Evolutionary conservation across 495 filamentous ascomycete species (phyloP).

Genomic region (Aspergillus bertholletiae): DNA sequence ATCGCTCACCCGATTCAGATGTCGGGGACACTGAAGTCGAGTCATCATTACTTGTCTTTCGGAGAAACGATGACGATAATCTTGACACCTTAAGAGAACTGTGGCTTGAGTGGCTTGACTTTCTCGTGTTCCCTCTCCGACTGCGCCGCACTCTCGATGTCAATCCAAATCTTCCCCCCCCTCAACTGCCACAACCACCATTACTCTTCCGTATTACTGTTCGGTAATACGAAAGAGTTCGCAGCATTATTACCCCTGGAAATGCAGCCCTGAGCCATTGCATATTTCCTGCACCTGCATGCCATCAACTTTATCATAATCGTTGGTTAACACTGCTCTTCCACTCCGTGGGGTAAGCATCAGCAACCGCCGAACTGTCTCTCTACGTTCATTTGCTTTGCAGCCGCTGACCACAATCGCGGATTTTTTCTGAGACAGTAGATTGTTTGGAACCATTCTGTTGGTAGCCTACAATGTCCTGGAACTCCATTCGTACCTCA

Average conservation of each 20-base stretch:
- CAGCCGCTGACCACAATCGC: constrained; percentile 4
- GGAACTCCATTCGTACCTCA: background rate
- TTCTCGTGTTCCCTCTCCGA: background rate
- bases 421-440: constrained; percentile 7
- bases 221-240: too few relatives aligned
- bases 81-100: background rate
- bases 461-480: constrained; percentile 12
- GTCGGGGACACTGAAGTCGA: background rate
- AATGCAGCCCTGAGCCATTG: background rate
- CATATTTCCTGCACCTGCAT: background rate
- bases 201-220: too few relatives aligned
- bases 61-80: background rate
- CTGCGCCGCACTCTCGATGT: background rate
- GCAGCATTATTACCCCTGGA: too few relatives aligned
- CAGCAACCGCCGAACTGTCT: background rate
- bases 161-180: background rate
- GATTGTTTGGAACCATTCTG: constrained; percentile 9
- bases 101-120: background rate
- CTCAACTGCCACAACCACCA: background rate
- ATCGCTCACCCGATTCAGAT: background rate
- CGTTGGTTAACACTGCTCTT: background rate
- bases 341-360: background rate
- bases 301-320: background rate
- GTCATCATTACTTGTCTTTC: background rate
- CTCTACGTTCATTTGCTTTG: constrained; percentile 1